Base-by-base conservation (phyloP, 768 basidiomycete genomes). In the Auriscalpium vulgare region DNA sequence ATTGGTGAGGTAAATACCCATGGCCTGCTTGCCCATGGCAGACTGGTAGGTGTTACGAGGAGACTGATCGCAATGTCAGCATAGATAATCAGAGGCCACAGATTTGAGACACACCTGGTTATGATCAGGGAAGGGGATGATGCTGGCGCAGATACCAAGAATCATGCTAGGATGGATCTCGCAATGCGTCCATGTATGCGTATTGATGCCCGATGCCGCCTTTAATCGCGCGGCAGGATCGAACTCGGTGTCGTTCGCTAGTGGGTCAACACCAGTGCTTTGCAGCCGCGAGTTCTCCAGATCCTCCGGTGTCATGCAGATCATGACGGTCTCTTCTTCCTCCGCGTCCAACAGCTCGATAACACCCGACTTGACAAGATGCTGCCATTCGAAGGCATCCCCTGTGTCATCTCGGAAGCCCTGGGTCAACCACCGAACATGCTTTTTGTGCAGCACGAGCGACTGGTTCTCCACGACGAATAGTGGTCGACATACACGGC, bases 131-230 rank as follows among this genome's bases (percentile, higher is more conserved):
- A 99, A 99, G 11, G 95, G 95, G 70, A 99, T 97, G 68, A 99
- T 99, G 73, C 91, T 93, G 2, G 95, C 95, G 68, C 95, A 98
- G 58, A 99, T 92, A 59, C 95, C 95, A 53, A 99, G 79, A 61
- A 99, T 98, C 95, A 98, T 99, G 65, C 88, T 89, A 10, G 95
- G 97, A 71, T 99, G 95, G 66, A 99, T 98, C 74, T 99, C 95
- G 72, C 97, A 98, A 70, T 99, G 95, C 10, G 95, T 99, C 88
- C 91, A 98, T 9, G 90, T 91, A 65, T 97, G 91, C 0, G 89
- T 83, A 68, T 83, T 87, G 44, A 85, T 86, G 36, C 83, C 81
- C 21, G 53, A 47, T 13, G 34, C 8, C 40, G 88, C 84, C 73
- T 97, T 97, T 46, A 97, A 70, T 47, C 95, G 82, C 38, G 88